These are phyloP conservation scores for Chlorella sp. DNA, from an alignment of 139 green algal species.

Conservation along the genomic window DNA sequence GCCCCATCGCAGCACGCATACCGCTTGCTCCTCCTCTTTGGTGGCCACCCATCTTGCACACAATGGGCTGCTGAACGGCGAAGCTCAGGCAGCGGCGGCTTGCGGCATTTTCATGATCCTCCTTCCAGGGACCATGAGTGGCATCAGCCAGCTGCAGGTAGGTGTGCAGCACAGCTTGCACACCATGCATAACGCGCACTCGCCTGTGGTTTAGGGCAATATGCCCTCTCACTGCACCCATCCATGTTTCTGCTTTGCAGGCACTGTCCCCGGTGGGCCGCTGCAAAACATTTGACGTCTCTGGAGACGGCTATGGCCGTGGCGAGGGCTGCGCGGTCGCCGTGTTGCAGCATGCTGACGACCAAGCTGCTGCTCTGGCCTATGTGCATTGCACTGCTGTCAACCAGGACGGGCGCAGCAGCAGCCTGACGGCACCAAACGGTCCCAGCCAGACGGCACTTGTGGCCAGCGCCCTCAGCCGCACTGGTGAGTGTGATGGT, in stretches of 20 bases:
- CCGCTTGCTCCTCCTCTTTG: conserved; percentile 89
- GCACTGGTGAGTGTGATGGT: not conserved
- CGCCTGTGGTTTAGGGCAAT: too few relatives aligned
- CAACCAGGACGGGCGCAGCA: conserved; percentile 66
- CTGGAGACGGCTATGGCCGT: conserved; percentile 62
- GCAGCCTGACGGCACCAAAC: conserved; percentile 61
- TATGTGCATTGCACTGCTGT: conserved; percentile 43
- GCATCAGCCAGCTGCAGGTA: conserved; percentile 34
- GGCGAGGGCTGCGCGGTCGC: conserved; percentile 44
- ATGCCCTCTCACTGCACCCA: not conserved
- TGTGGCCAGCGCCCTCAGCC: conserved; percentile 42
- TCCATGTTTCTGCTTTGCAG: not conserved
- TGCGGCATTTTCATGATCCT: conserved; percentile 48
- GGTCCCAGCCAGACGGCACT: conserved; percentile 60
- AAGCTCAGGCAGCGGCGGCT: conserved; percentile 33
- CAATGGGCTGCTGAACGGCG: conserved; percentile 32
- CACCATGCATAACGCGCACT: too few relatives aligned
- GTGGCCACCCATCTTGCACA: conserved; percentile 71
- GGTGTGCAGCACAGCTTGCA: too few relatives aligned
- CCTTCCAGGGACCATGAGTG: conserved; percentile 38
- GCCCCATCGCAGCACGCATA: conserved; percentile 47
- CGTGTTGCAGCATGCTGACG: not conserved
- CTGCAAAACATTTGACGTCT: conserved; percentile 61
- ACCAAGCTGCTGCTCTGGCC: not conserved
- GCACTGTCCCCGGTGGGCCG: conserved; percentile 37